Evolutionary conservation across 352 stramenopile genomes (phyloP).

Genomic region (Globisporangium heterothallicum): DNA sequence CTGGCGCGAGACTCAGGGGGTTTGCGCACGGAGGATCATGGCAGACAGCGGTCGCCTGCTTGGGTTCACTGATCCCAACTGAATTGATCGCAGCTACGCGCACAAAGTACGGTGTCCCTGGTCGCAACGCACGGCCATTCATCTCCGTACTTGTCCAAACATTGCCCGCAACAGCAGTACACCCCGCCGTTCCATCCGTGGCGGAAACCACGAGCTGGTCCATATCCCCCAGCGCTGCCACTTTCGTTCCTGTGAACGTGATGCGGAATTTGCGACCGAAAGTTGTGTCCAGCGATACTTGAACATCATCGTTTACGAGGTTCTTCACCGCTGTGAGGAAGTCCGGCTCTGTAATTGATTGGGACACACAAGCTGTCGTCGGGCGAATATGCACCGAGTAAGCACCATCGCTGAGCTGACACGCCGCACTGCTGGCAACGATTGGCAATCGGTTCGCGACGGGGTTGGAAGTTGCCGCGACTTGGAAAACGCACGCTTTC

Average conservation of each 20-base stretch:
- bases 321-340: slow-evolving; percentile 29
- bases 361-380: slow-evolving; percentile 41
- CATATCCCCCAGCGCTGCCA: slow-evolving; percentile 34
- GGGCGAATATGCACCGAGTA: slow-evolving; percentile 52
- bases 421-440: slow-evolving; percentile 22
- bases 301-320: slow-evolving; percentile 55
- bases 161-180: slow-evolving; percentile 38
- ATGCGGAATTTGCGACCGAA: slow-evolving; percentile 70
- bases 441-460: slow-evolving; percentile 36
- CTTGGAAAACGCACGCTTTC: slow-evolving; percentile 51
- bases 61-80: slow-evolving; percentile 63
- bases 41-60: slow-evolving; percentile 35
- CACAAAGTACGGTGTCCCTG: slow-evolving; percentile 88
- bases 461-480: slow-evolving; percentile 28
- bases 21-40: slow-evolving; percentile 52
- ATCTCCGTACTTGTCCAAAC: slow-evolving; percentile 70
- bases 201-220: slow-evolving; percentile 42
- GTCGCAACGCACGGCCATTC: slow-evolving; percentile 66
- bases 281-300: slow-evolving; percentile 49
- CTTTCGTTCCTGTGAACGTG: slow-evolving; percentile 81
- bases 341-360: slow-evolving; percentile 19
- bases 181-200: slow-evolving; percentile 52
- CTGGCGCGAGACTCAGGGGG: slow-evolving; percentile 35
- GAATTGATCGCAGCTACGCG: slow-evolving; percentile 86
- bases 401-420: slow-evolving; percentile 26